Base-by-base conservation (phyloP, 805 yeast genomes). In the Candida orba region DNA sequence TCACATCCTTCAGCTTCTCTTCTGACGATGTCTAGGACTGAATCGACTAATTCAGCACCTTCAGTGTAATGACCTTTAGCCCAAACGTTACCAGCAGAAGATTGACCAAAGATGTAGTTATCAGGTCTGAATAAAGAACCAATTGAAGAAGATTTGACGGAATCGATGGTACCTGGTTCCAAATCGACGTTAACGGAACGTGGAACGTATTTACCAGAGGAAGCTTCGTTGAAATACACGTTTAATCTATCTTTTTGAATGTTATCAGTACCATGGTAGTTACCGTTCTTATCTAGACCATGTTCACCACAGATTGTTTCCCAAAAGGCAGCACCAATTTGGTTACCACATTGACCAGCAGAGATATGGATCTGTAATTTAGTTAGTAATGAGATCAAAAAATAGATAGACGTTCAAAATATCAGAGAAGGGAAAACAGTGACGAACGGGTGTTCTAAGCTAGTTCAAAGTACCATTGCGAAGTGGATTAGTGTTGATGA, bases 11-110 rank as follows among this genome's bases (percentile, higher is more conserved):
- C 99, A 25, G 93, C 75, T 78, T 90, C 89, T 67, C 91, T 89
- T 75, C 98, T 87, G 49, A 93, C 79, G 65, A 96, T 84, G 68
- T 91, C 98, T 71, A 89, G 79, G 48, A 90, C 85, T 54, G 88
- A 96, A 64, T 93, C 99, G 56, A 91, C 76, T 56, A 93, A 71
- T 66, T 89, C 96, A 71, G 95, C 87, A 53, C 99, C 99, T 43
- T 89, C 90, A 29, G 99, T 91, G 75, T 90, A 93, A 68, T 93
- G 97, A 61, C 99, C 99, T 72, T 97, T 87, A 41, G 98, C 99
- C 71, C 88, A 91, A 71, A 91, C 93, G 68, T 93, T 91, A 56
- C 98, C 97, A 27, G 99, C 99, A 64, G 95, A 98, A 67, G 95
- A 97, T 67, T 93, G 93, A 65, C 99, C 99, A 48, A 84, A 82